A percentile compares a stretch with the other conserved stretches of the same genome.
Evolutionary conservation across 495 filamentous ascomycete genomes (phyloP).

Genomic region (Annulohypoxylon moriforme): DNA sequence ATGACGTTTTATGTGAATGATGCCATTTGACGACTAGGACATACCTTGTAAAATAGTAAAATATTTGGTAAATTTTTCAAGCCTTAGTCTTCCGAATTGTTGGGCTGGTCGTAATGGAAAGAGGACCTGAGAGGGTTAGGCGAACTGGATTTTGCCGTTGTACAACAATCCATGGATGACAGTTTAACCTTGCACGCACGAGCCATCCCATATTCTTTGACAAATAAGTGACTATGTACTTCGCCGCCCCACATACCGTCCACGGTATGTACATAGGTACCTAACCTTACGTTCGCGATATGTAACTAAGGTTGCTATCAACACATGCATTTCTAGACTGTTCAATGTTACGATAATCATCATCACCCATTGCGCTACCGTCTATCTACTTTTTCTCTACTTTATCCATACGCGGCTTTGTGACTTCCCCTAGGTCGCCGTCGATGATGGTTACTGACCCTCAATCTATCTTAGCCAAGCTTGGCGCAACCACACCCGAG

Average conservation of each 20-base stretch:
- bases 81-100: constrained; percentile 9
- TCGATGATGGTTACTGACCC: constrained; percentile 50
- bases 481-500: constrained; percentile 69
- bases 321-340: background rate
- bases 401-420: background rate
- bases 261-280: constrained; percentile 1
- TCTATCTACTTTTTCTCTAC: background rate
- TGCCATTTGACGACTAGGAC: background rate
- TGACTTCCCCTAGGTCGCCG: constrained; percentile 5
- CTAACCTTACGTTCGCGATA: background rate
- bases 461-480: constrained; percentile 68
- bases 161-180: background rate
- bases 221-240: background rate
- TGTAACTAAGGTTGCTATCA: constrained; percentile 5
- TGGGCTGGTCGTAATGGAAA: constrained; percentile 8
- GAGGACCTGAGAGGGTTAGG: background rate
- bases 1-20: constrained; percentile 5
- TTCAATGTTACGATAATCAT: background rate
- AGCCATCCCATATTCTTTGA: background rate
- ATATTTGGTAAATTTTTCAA: constrained; percentile 10
- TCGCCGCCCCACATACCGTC: background rate
- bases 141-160: background rate
- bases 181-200: background rate
- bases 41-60: constrained; percentile 8
- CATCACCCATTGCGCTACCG: constrained; percentile 7